A percentile compares a stretch with the other conserved stretches of the same genome.
Evolutionary conservation across 768 basidiomycete genomes (phyloP).

Genomic region (Mycena galericulata): DNA sequence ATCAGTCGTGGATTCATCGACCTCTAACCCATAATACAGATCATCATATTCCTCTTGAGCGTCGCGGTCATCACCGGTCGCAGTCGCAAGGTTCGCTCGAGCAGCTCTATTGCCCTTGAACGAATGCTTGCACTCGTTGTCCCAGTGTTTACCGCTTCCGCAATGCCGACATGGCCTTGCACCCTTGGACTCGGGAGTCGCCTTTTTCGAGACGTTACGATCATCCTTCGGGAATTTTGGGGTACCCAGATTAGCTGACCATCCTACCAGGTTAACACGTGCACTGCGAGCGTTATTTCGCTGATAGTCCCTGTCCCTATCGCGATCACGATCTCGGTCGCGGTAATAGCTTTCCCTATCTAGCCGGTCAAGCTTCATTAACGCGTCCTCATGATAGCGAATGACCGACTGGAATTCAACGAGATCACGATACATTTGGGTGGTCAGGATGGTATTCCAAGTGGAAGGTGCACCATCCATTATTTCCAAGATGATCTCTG

Average conservation of each 20-base stretch:
- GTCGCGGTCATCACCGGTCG: slow-evolving; percentile 10
- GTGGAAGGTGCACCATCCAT: slow-evolving; percentile 41
- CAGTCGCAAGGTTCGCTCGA: slow-evolving; percentile 34
- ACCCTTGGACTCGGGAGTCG: not conserved
- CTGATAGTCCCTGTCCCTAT: not conserved
- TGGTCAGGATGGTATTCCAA: slow-evolving; percentile 43
- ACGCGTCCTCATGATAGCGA: not conserved
- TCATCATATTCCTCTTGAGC: slow-evolving; percentile 45
- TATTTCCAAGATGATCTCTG: not conserved
- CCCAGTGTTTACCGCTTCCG: slow-evolving; percentile 46
- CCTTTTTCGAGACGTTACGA: not conserved
- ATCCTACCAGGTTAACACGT: not conserved
- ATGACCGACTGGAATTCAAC: slow-evolving; percentile 34
- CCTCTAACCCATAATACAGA: slow-evolving; percentile 28
- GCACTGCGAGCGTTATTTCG: not conserved
- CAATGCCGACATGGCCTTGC: not conserved
- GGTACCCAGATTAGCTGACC: not conserved
- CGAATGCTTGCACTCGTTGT: slow-evolving; percentile 45
- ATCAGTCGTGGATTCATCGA: slow-evolving; percentile 24
- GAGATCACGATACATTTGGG: slow-evolving; percentile 20
- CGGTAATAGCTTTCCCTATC: not conserved
- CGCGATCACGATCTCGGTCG: not conserved
- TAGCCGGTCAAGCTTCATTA: not conserved
- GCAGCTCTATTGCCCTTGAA: slow-evolving; percentile 40
- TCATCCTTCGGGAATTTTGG: slow-evolving; percentile 1